A percentile compares a stretch with the other conserved stretches of the same genome.
phyloP scores from a whole-genome alignment of 495 filamentous ascomycete species.

The Penicillium verhagenii region DNA sequence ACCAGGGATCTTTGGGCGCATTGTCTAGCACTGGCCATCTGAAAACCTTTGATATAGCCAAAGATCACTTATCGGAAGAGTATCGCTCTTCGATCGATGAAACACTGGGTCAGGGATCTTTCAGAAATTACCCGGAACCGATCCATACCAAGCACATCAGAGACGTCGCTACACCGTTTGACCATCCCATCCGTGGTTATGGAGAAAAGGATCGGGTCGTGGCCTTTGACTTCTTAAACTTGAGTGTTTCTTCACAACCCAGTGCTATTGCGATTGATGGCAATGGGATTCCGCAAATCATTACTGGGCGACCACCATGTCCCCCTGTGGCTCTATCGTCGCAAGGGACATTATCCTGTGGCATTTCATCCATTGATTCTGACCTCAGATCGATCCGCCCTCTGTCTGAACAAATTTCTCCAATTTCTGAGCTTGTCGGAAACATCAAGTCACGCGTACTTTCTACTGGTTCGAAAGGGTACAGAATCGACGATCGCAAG shows the following conservation, averaged over 20 bases:
- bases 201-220: conserved; percentile 66
- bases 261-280: conserved; percentile 66
- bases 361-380: conserved; percentile 23
- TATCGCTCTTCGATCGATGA: conserved; percentile 42
- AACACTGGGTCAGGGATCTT: conserved; percentile 41
- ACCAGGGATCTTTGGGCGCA: conserved; percentile 69
- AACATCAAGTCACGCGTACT: conserved; percentile 30
- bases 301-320: conserved; percentile 60
- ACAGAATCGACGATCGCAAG: conserved; percentile 7
- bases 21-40: conserved; percentile 78
- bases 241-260: conserved; percentile 59
- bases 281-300: conserved; percentile 63
- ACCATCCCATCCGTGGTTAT: conserved; percentile 42
- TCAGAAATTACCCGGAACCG: conserved; percentile 39
- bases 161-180: conserved; percentile 44
- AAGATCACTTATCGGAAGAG: conserved; percentile 51
- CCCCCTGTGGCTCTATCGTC: conserved; percentile 48
- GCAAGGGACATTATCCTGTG: conserved; percentile 38
- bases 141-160: conserved; percentile 51
- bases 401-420: conserved; percentile 26
- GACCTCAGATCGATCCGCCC: conserved; percentile 37
- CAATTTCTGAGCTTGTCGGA: conserved; percentile 30
- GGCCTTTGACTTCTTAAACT: conserved; percentile 81
- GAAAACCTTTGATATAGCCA: conserved; percentile 67
- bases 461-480: conserved; percentile 13